Evolutionary conservation across 1,139 yeast genomes (phyloP).

Genomic region (Ogataea hybrid): DNA sequence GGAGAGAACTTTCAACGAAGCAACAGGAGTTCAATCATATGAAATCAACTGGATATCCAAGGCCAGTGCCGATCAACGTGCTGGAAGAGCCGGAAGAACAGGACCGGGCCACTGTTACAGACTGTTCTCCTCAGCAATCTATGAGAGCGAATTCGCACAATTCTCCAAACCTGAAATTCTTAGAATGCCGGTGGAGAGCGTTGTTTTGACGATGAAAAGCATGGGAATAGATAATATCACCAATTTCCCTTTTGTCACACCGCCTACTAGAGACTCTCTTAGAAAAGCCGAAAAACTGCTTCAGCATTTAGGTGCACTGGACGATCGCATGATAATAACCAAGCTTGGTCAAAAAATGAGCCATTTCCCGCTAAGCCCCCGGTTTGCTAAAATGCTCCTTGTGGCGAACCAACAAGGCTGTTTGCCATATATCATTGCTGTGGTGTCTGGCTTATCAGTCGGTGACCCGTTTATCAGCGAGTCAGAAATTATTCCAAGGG

Average conservation of each 20-base stretch:
- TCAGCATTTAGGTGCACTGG: constrained; percentile 77
- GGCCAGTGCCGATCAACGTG: constrained; percentile 93
- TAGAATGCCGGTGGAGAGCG: constrained; percentile 95
- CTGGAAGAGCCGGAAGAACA: constrained; percentile 99
- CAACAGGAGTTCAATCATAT: constrained; percentile 89
- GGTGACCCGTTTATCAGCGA: constrained; percentile 87
- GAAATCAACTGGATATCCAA: constrained; percentile 92
- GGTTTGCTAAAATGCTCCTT: constrained; percentile 86
- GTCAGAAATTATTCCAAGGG: constrained; percentile 51
- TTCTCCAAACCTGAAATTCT: constrained; percentile 88
- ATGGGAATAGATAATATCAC: constrained; percentile 92
- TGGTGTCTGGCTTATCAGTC: constrained; percentile 90
- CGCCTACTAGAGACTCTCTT: constrained; percentile 69
- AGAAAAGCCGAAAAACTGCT: constrained; percentile 66
- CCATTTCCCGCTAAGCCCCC: constrained; percentile 87
- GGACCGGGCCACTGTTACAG: constrained; percentile 99
- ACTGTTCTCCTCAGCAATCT: constrained; percentile 91
- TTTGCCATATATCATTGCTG: constrained; percentile 80
- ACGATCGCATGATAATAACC: constrained; percentile 54
- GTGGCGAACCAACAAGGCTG: constrained; percentile 87
- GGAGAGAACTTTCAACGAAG: constrained; percentile 79
- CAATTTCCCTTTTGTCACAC: constrained; percentile 96
- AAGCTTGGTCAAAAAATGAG: constrained; percentile 84
- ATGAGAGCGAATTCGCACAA: constrained; percentile 77
- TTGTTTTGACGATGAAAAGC: constrained; percentile 90